Conservation (phyloP, 2,329 filamentous ascomycete species). For the Fusarium austroafricanum region DNA sequence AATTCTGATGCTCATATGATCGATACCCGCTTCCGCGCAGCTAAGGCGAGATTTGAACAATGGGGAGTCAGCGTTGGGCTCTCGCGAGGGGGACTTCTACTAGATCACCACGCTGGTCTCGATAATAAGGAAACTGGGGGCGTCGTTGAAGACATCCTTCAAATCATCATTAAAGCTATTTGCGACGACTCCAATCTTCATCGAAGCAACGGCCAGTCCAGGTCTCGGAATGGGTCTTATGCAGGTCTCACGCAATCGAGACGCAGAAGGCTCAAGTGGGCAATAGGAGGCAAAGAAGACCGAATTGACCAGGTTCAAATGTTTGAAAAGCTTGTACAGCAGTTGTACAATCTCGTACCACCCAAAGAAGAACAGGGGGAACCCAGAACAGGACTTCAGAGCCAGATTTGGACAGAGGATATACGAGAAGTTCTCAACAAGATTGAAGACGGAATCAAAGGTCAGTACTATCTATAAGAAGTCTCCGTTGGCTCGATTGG, state of each 20-base stretch:
- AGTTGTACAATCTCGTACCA: not conserved
- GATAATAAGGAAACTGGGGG: rapidly evolving
- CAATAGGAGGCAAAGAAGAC: not conserved
- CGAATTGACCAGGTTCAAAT: not conserved
- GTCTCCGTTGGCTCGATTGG: too few species aligned
- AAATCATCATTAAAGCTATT: not conserved
- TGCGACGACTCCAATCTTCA: not conserved
- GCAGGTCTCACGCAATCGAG: rapidly evolving
- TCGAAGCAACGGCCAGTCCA: rapidly evolving
- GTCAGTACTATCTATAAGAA: too few species aligned
- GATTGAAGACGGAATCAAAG: not conserved
- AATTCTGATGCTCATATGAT: slow-evolving; percentile 23
- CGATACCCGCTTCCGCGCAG: slow-evolving; percentile 20
- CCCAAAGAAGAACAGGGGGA: rapidly evolving
- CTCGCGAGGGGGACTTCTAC: rapidly evolving
- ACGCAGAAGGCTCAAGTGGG: not conserved
- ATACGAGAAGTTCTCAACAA: not conserved
- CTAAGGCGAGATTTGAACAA: slow-evolving; percentile 28
- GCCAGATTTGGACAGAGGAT: not conserved
- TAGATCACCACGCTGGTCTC: not conserved
- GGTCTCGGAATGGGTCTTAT: rapidly evolving
- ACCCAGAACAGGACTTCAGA: rapidly evolving
- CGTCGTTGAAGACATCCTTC: not conserved
- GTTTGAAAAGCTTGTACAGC: not conserved
- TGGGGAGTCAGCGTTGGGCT: slow-evolving; percentile 43